A percentile compares a stretch with the other conserved stretches of the same genome.
These are phyloP conservation scores for Diaporthe citriasiana DNA, from an alignment of 2,329 filamentous ascomycete genomes.

Conservation along the genomic window DNA sequence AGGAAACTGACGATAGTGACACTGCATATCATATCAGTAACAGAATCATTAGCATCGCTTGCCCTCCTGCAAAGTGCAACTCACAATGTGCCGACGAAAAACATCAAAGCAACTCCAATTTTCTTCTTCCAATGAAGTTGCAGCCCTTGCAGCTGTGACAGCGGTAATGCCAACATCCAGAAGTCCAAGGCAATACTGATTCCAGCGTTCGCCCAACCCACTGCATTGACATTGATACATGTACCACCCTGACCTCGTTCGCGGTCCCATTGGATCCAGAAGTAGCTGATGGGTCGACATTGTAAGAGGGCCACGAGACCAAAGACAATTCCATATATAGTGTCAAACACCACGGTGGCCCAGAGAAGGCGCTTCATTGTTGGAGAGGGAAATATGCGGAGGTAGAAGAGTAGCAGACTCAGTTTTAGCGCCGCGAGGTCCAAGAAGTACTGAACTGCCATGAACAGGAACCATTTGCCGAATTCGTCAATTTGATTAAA, in stretches of 20 bases:
- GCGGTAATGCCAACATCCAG: slow-evolving; percentile 58
- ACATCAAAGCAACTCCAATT: slow-evolving; percentile 58
- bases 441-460: slow-evolving; percentile 44
- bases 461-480: slow-evolving; percentile 47
- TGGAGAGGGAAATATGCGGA: slow-evolving; percentile 34
- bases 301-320: slow-evolving; percentile 53
- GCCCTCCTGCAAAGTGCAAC: slow-evolving; percentile 40
- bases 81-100: slow-evolving; percentile 57
- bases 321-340: slow-evolving; percentile 49
- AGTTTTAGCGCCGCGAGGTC: slow-evolving; percentile 35
- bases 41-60: rapidly evolving
- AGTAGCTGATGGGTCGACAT: slow-evolving; percentile 56
- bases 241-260: slow-evolving; percentile 56
- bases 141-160: slow-evolving; percentile 55
- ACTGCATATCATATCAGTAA: background rate
- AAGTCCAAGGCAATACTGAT: slow-evolving; percentile 60
- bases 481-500: slow-evolving; percentile 47
- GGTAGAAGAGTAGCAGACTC: slow-evolving; percentile 38
- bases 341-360: slow-evolving; percentile 26
- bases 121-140: slow-evolving; percentile 58
- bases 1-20: slow-evolving; percentile 53
- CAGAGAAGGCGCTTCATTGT: slow-evolving; percentile 32
- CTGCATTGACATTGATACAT: slow-evolving; percentile 57
- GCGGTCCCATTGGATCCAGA: slow-evolving; percentile 59
- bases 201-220: slow-evolving; percentile 58